These are phyloP conservation scores for Trichoderma koningii DNA, from an alignment of 2,329 filamentous ascomycete genomes.

Conservation along the genomic window DNA sequence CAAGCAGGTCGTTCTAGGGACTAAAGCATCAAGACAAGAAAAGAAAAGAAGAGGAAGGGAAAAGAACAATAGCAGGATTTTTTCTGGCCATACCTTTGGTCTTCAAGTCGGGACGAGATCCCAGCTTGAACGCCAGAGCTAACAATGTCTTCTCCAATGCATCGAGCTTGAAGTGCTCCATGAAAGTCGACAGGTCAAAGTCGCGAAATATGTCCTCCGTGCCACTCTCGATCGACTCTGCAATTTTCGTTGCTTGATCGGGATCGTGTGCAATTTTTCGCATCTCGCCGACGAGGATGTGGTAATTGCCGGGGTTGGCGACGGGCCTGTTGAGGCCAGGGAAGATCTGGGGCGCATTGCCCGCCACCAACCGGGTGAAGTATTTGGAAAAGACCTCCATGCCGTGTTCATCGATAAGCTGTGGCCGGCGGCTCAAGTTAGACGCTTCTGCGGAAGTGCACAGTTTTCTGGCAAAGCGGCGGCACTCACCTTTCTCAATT, in stretches of 20 bases:
- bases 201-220: conserved; percentile 94
- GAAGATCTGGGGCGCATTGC: conserved; percentile 91
- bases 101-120: conserved; percentile 77
- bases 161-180: conserved; percentile 95
- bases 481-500: conserved; percentile 78
- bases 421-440: conserved; percentile 30
- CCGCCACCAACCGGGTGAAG: conserved; percentile 87
- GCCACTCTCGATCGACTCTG: conserved; percentile 85
- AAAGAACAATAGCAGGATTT: not conserved
- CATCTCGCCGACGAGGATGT: conserved; percentile 80
- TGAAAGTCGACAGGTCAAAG: conserved; percentile 92
- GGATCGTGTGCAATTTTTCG: conserved; percentile 79
- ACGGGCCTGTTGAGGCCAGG: conserved; percentile 72
- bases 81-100: conserved; percentile 72
- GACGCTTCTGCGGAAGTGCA: conserved; percentile 18
- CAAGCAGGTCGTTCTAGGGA: too few relatives aligned
- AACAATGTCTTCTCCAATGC: conserved; percentile 84
- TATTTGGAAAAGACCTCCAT: conserved; percentile 99
- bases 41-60: too few relatives aligned
- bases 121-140: conserved; percentile 83
- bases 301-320: conserved; percentile 79
- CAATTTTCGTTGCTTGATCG: conserved; percentile 85
- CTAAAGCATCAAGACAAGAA: not conserved
- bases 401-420: conserved; percentile 96
- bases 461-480: not conserved